Evolutionary conservation across 208 protist species (phyloP), one percentile per base, ranked within the genome.

Genomic region (Jaenimonas drosophilae): DNA sequence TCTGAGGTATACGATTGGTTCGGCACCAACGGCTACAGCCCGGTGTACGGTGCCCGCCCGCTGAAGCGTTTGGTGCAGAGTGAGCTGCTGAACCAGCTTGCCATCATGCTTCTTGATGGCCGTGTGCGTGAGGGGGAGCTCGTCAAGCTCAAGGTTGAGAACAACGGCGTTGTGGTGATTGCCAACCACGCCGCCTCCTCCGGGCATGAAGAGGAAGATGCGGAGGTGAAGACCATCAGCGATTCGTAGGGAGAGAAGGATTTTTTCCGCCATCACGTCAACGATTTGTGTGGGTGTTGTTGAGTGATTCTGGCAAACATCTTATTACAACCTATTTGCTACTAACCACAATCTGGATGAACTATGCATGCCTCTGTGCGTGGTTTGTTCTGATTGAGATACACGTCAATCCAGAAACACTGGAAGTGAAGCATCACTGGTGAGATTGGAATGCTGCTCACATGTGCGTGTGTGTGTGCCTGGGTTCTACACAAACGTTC

Each of bases 31-130:
- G 74, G 88, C 19, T 98, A 97, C 73, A 95, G 94, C 51, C 64
- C 87, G 4, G 64, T 86, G 17, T 99, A 98, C 64, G 97, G 96
- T 54, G 96, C 95, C 9, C 69, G 96, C 5, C 96, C 96, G 1
- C 65, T 98, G 54, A 90, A 94, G 62, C 82, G 95, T n/a, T 64
- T 90, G 6, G 49, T 98, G 53, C 77, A 96, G 63, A 73, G 64
- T n/a, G 68, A 96, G 46, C 54, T 98, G 32, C 70, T 97, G n/a
- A 96, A 88, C 44, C 80, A 79, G 21, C 67, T 97, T 7, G 79
- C 89, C n/a, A 68, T 85, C 28, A 79, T 93, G 75, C 59, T 96
- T 24, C 68, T 97, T 4, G 62, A 86, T 19, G 86, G 84, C 26
- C 60, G 82, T 23, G 59, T 95, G 16, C 70, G 68, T 3, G 78